Evolutionary conservation across 225 moss, liverwort and hornwort genomes (phyloP).

Genomic region (Straminergon stramineum): DNA sequence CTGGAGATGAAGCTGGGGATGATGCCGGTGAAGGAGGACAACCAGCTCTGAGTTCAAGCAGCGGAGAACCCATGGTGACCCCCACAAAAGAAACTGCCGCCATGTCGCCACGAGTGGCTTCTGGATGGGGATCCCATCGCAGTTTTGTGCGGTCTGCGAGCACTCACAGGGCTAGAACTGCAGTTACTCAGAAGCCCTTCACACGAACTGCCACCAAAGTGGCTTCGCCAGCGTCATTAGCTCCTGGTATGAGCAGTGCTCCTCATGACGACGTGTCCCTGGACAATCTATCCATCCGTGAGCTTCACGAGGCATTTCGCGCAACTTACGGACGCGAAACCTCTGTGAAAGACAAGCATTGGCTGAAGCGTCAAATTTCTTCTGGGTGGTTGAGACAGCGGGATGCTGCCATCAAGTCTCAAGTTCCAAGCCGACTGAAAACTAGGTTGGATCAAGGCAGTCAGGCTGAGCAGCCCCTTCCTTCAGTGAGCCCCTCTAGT

Average conservation of each 20-base stretch:
- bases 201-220: slow-evolving; percentile 25
- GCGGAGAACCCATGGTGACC: slow-evolving; percentile 27
- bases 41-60: slow-evolving; percentile 34
- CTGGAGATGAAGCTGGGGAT: slow-evolving; percentile 32
- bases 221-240: slow-evolving; percentile 3
- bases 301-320: slow-evolving; percentile 89
- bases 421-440: slow-evolving; percentile 43
- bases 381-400: slow-evolving; percentile 61
- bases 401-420: slow-evolving; percentile 33
- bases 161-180: slow-evolving; percentile 49
- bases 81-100: slow-evolving; percentile 13
- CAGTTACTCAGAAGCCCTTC: slow-evolving; percentile 47
- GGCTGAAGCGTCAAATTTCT: slow-evolving; percentile 95
- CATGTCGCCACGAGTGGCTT: slow-evolving; percentile 30
- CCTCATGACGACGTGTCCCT: slow-evolving; percentile 39
- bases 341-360: slow-evolving; percentile 97
- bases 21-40: slow-evolving; percentile 20
- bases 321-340: slow-evolving; percentile 76
- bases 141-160: slow-evolving; percentile 42
- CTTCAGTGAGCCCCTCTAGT: slow-evolving; percentile 20
- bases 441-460: slow-evolving; percentile 46
- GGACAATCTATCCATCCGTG: slow-evolving; percentile 90
- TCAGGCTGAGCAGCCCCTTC: slow-evolving; percentile 69
- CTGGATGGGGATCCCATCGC: slow-evolving; percentile 49
- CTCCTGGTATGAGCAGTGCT: background rate